phyloP scores from a whole-genome alignment of 2,329 filamentous ascomycete species.

The Diaporthe sp. region DNA sequence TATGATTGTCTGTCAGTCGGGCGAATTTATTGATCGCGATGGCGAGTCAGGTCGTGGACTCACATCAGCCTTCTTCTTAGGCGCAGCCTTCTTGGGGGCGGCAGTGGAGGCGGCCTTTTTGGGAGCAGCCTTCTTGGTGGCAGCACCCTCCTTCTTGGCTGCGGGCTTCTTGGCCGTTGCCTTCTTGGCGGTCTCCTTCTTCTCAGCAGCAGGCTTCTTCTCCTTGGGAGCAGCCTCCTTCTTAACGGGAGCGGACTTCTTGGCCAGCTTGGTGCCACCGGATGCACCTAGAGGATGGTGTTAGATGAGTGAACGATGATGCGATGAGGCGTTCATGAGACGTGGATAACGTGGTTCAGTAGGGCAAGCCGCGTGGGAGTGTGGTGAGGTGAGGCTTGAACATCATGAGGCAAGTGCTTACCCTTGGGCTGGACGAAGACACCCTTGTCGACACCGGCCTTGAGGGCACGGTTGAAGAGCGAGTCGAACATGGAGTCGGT shows the following conservation, averaged over 20 bases:
- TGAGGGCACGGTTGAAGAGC: conserved; percentile 89
- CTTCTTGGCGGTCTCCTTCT: conserved; percentile 51
- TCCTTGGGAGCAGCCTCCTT: conserved; percentile 50
- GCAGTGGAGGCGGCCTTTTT: conserved; percentile 61
- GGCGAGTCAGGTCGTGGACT: conserved; percentile 46
- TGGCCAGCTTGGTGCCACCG: conserved; percentile 89
- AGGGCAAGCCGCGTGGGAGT: background rate
- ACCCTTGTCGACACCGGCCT: conserved; percentile 86
- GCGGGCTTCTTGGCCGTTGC: conserved; percentile 53
- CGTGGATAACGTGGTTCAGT: background rate
- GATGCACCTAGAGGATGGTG: conserved; percentile 73
- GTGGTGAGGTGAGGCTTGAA: background rate
- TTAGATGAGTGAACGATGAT: background rate
- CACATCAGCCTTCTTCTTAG: conserved; percentile 43
- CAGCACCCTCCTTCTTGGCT: conserved; percentile 51
- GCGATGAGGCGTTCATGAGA: background rate
- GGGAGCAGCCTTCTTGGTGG: conserved; percentile 60
- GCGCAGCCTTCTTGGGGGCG: conserved; percentile 59
- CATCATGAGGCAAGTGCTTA: conserved; percentile 58
- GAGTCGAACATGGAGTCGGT: conserved; percentile 72
- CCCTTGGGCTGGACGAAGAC: conserved; percentile 93
- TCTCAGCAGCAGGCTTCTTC: conserved; percentile 51
- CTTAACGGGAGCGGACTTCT: conserved; percentile 51
- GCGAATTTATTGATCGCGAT: background rate
- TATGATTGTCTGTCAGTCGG: conserved; percentile 49